A percentile compares a stretch with the other conserved stretches of the same genome.
Evolutionary conservation across 208 protist genomes (phyloP).

Genomic region (Acanthamoeba divionensis): DNA sequence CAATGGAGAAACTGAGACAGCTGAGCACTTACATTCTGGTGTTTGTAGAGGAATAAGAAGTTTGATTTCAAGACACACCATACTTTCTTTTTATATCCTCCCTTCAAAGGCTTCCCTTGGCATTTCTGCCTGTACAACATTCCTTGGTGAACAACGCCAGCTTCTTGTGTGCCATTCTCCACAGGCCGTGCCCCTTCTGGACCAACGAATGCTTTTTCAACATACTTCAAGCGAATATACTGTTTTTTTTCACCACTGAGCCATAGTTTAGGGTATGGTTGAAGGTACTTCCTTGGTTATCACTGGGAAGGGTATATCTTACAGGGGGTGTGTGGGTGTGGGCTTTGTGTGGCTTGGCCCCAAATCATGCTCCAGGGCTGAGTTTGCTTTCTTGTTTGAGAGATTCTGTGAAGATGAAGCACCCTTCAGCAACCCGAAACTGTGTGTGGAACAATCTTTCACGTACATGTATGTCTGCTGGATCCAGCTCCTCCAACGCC

Average conservation of each 20-base stretch:
- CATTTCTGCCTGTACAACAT: background rate
- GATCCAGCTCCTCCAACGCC: background rate
- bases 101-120: background rate
- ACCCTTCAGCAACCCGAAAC: too few relatives aligned
- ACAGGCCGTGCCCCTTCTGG: too few relatives aligned
- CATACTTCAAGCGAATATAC: too few relatives aligned
- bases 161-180: too few relatives aligned
- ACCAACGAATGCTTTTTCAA: too few relatives aligned
- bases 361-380: background rate
- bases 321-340: background rate
- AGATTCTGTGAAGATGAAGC: too few relatives aligned
- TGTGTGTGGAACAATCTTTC: too few relatives aligned
- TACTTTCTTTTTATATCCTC: too few relatives aligned
- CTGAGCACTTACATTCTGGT: background rate
- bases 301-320: background rate
- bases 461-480: background rate
- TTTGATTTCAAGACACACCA: background rate
- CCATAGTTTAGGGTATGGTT: too few relatives aligned
- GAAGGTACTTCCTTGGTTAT: too few relatives aligned
- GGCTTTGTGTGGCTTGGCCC: background rate
- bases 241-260: too few relatives aligned
- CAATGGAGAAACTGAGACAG: background rate
- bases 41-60: conserved; percentile 12
- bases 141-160: background rate
- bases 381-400: background rate